phyloP scores from a whole-genome alignment of 495 filamentous ascomycete genomes.

The Aspergillus hancockii region DNA sequence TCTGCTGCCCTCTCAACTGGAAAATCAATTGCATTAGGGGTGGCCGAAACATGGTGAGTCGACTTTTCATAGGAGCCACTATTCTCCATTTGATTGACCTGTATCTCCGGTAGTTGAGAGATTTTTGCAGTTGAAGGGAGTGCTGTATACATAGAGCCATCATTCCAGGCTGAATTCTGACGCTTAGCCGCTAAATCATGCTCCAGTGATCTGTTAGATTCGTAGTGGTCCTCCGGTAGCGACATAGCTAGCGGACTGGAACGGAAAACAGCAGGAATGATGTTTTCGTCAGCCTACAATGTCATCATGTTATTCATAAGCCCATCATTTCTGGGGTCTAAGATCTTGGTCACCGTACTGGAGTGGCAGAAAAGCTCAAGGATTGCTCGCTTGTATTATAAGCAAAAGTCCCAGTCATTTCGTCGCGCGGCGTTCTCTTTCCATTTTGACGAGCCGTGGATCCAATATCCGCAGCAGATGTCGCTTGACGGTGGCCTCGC shows the following conservation, averaged over 20 bases:
- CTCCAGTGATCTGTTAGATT: not conserved
- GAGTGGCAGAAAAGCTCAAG: not conserved
- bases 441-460: not conserved
- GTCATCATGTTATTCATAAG: not conserved
- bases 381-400: not conserved
- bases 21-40: not conserved
- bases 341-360: not conserved
- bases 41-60: not conserved
- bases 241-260: not conserved
- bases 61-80: not conserved
- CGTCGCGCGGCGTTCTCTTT: not conserved
- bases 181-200: not conserved
- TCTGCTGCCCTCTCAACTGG: not conserved
- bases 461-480: not conserved
- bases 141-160: not conserved
- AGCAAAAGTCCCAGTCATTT: not conserved
- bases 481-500: not conserved
- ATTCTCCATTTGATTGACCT: not conserved
- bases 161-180: not conserved
- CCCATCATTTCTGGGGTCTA: not conserved
- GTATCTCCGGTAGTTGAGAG: not conserved
- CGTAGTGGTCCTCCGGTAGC: not conserved
- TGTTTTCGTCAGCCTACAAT: not conserved
- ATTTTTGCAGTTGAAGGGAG: not conserved
- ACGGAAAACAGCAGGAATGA: not conserved